Conservation (phyloP, 495 filamentous ascomycete species). For the Hypoxylon rickii region DNA sequence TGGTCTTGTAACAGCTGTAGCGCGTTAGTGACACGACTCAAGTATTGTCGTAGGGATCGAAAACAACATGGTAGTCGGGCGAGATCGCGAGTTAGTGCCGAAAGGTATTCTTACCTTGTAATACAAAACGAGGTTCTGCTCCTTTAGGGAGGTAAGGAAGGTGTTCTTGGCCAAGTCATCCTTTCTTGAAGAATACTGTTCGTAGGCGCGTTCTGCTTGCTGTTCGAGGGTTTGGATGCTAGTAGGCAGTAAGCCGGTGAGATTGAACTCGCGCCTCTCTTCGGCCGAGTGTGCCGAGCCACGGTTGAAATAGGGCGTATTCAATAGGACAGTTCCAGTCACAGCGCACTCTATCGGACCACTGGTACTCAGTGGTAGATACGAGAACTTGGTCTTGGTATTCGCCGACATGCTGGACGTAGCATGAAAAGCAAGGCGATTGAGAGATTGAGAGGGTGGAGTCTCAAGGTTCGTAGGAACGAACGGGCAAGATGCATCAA, state of each 20-base stretch:
- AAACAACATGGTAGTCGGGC: not conserved
- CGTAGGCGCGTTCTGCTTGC: slow-evolving; percentile 76
- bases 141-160: slow-evolving; percentile 83
- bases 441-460: slow-evolving; percentile 13
- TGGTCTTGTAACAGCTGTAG: slow-evolving; percentile 50
- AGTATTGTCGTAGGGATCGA: not conserved
- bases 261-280: slow-evolving; percentile 70
- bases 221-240: slow-evolving; percentile 79
- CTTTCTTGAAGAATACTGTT: slow-evolving; percentile 74
- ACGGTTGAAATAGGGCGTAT: slow-evolving; percentile 79
- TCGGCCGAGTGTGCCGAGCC: slow-evolving; percentile 74
- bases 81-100: not conserved
- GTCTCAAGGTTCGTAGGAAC: slow-evolving; percentile 25
- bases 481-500: slow-evolving; percentile 30
- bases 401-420: slow-evolving; percentile 32
- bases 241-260: slow-evolving; percentile 72
- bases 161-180: slow-evolving; percentile 82
- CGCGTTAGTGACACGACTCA: not conserved
- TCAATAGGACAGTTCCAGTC: slow-evolving; percentile 64
- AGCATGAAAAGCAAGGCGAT: slow-evolving; percentile 17
- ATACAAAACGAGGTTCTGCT: slow-evolving; percentile 81
- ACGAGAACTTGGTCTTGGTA: slow-evolving; percentile 53
- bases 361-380: slow-evolving; percentile 65
- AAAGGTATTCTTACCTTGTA: slow-evolving; percentile 57
- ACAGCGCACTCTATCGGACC: slow-evolving; percentile 67